Base-by-base conservation (phyloP, 805 yeast genomes). In the Sugiyamaella smithiae region DNA sequence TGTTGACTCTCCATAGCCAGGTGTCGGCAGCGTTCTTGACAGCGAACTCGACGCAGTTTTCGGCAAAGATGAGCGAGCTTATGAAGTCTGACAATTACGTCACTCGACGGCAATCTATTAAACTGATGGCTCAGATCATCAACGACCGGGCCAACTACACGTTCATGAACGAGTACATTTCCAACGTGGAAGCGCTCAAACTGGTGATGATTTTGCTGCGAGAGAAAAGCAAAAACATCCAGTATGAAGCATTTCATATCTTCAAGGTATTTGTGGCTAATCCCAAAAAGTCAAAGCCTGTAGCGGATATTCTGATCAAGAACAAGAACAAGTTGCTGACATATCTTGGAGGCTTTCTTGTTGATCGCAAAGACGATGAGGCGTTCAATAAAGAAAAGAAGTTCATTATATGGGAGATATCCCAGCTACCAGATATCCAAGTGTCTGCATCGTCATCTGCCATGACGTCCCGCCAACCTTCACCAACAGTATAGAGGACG, bases 241-340 rank as follows among this genome's bases (percentile, higher is more conserved):
- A 90, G 64, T 67, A 80, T 47, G 98, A 93, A 65, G 89, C 96
- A 3, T 93, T 93, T 63, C 90, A 93, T 56, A 84, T 91, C 32
- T 91, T 93, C 71, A 93, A 91, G 68, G 85, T 90, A 33, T 88
- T 93, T 67, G 89, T 89, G n/a, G 98, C 97, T 3, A 93, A 93
- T 66, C 99, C 99, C 4, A 82, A 84, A 54, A 90, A 90, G 65
- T 75, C 88, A 2, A 88, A 84, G 64, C 80, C 84, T 5, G 81
- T 93, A 1, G 69, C 77, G 46, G 97, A 91, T 65, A 85, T 91
- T 17, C 72, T 93, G 56, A 78, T 82, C 40, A 89, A 90, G 62
- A 93, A 93, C 66, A 81, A 88, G 60, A 85, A 80, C 35, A 87
- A 85, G 60, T 75, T 91, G 53, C 65, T 90, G 32, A 72, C 73